Evolutionary conservation across 1,284 basidiomycete species (phyloP).

Genomic region (Coniferiporia weirii): DNA sequence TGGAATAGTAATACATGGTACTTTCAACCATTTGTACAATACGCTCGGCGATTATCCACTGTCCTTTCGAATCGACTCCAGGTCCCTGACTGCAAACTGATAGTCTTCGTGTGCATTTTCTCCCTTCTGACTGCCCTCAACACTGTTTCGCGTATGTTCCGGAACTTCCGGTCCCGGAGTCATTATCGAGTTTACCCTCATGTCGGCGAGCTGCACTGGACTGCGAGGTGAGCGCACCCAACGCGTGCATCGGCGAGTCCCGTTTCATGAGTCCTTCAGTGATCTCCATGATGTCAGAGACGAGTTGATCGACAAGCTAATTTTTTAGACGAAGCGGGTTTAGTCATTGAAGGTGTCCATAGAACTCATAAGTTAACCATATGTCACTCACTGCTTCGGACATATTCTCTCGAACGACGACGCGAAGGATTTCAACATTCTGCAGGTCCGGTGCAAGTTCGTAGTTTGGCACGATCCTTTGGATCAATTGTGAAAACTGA

Average conservation of each 20-base stretch:
- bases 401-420: conserved; percentile 78
- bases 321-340: conserved; percentile 20
- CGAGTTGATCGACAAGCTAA: conserved; percentile 58
- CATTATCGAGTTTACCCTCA: conserved; percentile 39
- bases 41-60: too few species aligned
- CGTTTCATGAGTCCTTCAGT: conserved; percentile 47
- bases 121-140: conserved; percentile 30
- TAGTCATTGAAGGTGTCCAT: background rate
- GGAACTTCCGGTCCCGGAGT: conserved; percentile 40
- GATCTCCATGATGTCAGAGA: conserved; percentile 58
- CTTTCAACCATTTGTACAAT: too few species aligned
- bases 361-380: too few species aligned
- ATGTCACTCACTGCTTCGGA: conserved; percentile 42
- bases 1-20: too few species aligned
- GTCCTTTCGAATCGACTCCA: too few species aligned
- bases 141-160: conserved; percentile 68
- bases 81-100: too few species aligned
- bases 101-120: background rate
- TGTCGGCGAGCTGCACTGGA: conserved; percentile 29
- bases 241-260: conserved; percentile 45
- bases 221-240: conserved; percentile 38
- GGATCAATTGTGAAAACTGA: background rate
- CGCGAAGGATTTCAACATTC: conserved; percentile 75
- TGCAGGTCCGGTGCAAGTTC: conserved; percentile 70
- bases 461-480: conserved; percentile 84